Evolutionary conservation across 225 moss, liverwort and hornwort species (phyloP), one percentile per base, ranked within the genome.

Genomic region (Antitrichia curtipendula): DNA sequence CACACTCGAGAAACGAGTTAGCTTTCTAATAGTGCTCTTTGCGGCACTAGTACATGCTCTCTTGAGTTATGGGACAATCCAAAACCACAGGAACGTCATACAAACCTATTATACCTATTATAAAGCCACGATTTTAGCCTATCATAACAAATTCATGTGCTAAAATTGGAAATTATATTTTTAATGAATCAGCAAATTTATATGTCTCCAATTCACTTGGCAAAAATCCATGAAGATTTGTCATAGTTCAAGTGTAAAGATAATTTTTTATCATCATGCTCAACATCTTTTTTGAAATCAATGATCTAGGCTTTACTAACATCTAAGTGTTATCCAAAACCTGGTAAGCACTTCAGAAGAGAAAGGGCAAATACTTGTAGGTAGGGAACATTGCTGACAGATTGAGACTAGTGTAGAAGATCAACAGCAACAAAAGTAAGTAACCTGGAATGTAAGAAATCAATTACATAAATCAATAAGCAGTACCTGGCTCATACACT

Each of bases 401-500:
- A 66, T 65, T 60, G 31, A 69, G 36, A 78, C 40, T 58, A 61
- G 70, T 25, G 60, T 78, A 50, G 41, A 12, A 58, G 50, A 32
- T 84, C 68, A 84, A 47, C 31, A 80, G 31, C 50, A 85, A 83
- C 60, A 59, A 49, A 69, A 66, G 56, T 56, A 45, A 68, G 84
- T 66, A 58, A 38, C 29, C 69, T 81, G 61, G 32, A 87, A 82
- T 58, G 56, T 45, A 86, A 66, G 65, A 27, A 75, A 76, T 19
- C 78, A 43, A 34, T 25, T 65, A 65, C 85, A 87, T 29, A 52
- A 34, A 82, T 62, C 71, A 88, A 66, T 80, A 79, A 73, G 72
- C 36, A 75, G 24, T 93, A 99, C 99, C 99, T 97, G 92, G 84
- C 81, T 84, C 92, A 96, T 94, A 84, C 91, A 96, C 81, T 95